Evolutionary conservation across 441 rosid genomes (phyloP), one percentile per base, ranked within the genome.

Genomic region (Flueggea neowawraea): DNA sequence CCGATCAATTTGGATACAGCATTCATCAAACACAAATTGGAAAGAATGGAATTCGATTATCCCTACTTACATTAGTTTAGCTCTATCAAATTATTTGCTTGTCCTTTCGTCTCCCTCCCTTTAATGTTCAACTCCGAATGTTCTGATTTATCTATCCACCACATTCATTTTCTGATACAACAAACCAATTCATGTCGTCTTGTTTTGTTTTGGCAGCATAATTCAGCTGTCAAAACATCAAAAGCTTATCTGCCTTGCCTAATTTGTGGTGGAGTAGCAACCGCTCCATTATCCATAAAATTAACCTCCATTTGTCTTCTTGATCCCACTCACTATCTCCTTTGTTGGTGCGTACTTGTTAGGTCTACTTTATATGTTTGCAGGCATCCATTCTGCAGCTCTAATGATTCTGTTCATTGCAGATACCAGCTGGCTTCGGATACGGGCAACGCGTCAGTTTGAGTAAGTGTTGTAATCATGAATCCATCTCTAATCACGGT

Each of bases 71-170:
- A 36, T 36, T 36, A 36, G 41, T 36, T 36, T 9, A 14, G 57
- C 50, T 11, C 12, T 47, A 47, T 47, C 9, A 36, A 47, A 47
- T 10, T 47, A 47, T 47, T 47, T 12, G 50, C 14, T 47, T 14
- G 50, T 12, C 50, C 50, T 47, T 14, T 11, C 9, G 7, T 10
- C 12, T 14, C 14, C n/a, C 11, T 48, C 31, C 36, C 60, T 60
- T 54, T 63, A 64, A 64, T 63, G 31, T 51, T 61, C 55, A 64
- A 58, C 57, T 50, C 47, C 50, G 47, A 68, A 75, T 77, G 73
- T 71, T 75, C 50, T 47, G 14, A 47, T 47, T 14, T 47, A 11
- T 47, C 50, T 47, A 9, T 47, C 51, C 53, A 60, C 13, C 33
- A 51, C 53, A 45, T 64, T 47, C 32, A 44, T 54, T 48, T 58